Base-by-base conservation (phyloP, 495 filamentous ascomycete species). In the Neurospora terricola region DNA sequence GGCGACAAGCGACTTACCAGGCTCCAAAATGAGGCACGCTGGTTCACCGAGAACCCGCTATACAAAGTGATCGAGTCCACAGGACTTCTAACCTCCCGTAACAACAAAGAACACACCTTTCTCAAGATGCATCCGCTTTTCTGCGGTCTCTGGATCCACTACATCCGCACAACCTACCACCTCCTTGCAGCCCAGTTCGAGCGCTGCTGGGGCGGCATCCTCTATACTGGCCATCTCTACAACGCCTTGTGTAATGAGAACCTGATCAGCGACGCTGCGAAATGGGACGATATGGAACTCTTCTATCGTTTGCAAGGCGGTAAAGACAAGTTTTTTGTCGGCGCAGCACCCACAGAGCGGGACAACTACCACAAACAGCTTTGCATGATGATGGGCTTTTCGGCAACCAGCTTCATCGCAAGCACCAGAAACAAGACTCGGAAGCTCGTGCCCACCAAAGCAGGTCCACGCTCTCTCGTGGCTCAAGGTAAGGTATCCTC, bases 271-370 rank as follows among this genome's bases (percentile, higher is more conserved):
- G 9, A 18, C 30, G 42, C n/a, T 37, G 23, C 45, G 12, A 72
- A 66, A 54, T 72, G 70, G 70, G 70, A 72, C 45, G 70, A 72
- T 23, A 72, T 72, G 70, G 43, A 72, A 5, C 70, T 72, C 45
- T 72, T 72, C 18, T 66, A 37, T 23, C 27, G 54, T 5, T 34
- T 21, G n/a, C 70, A 72, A 23, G 70, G 70, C 70, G 45, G 70
- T 37, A 43, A 54, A 43, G 70, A 72, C 43, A 72, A 54, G 11
- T 72, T 66, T n/a, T 72, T 72, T 27, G 37, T 72, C 30, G 70
- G 70, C n/a, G 27, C 45, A 21, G 70, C 70, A 8, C 70, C 70
- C 70, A 36, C 40, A 34, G 37, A 72, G 21, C 34, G 36, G 23
- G 43, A 62, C 5, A 27, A 66, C 2, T 72, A 66, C 70, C 70